Evolutionary conservation across 2,329 filamentous ascomycete genomes (phyloP).

Genomic region (Coleophoma crateriformis): DNA sequence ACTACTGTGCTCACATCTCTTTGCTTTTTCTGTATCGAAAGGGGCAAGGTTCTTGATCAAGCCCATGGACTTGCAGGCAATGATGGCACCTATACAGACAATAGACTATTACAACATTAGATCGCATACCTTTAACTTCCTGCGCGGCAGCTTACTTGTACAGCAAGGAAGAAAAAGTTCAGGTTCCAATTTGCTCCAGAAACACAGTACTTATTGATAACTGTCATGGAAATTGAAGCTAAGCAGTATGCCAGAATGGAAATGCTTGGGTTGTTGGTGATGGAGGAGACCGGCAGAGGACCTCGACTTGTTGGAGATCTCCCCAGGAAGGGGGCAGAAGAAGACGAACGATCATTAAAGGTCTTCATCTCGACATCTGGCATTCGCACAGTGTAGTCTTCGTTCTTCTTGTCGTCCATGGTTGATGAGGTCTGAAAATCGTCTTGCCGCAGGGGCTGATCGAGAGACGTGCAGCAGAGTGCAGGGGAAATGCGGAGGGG

Average conservation of each 20-base stretch:
- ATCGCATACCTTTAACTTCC: no score
- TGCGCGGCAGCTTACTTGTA: slow-evolving; percentile 66
- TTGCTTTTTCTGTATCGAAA: slow-evolving; percentile 85
- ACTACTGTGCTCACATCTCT: slow-evolving; percentile 60
- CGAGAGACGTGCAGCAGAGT: slow-evolving; percentile 10
- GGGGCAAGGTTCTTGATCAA: slow-evolving; percentile 76
- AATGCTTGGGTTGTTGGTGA: slow-evolving; percentile 71
- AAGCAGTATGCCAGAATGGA: slow-evolving; percentile 88
- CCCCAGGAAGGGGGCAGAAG: slow-evolving; percentile 28
- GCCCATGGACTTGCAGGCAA: slow-evolving; percentile 72
- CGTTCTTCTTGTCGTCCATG: slow-evolving; percentile 89
- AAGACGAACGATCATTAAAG: slow-evolving; percentile 27
- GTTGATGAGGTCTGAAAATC: slow-evolving; percentile 20
- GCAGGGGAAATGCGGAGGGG: not conserved
- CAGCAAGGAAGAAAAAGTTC: slow-evolving; percentile 88
- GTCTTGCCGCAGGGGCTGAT: slow-evolving; percentile 4
- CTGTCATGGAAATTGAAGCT: slow-evolving; percentile 98
- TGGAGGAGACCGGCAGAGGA: slow-evolving; percentile 20
- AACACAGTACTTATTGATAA: slow-evolving; percentile 99
- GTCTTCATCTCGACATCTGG: slow-evolving; percentile 34
- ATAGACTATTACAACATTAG: slow-evolving; percentile 55
- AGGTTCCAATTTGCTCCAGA: slow-evolving; percentile 89
- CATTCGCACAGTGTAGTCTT: slow-evolving; percentile 70
- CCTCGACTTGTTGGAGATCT: slow-evolving; percentile 22
- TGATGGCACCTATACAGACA: slow-evolving; percentile 82